phyloP scores from a whole-genome alignment of 73 alveolate species.

The Tetrahymena thermophila region DNA sequence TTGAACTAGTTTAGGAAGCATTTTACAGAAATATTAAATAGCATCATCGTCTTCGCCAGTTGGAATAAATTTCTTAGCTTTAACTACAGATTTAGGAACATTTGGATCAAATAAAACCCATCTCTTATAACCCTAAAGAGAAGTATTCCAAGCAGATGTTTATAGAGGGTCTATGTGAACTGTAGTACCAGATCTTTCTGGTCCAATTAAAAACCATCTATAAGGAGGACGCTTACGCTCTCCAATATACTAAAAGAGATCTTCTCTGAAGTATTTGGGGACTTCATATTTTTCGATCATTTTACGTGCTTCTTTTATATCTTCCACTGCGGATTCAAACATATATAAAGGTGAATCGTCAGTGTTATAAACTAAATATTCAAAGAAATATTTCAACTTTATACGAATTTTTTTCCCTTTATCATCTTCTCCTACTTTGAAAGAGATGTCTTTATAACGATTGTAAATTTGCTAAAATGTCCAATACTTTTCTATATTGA shows the following conservation, averaged over 20 bases:
- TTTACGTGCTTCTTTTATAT: slow-evolving; percentile 49
- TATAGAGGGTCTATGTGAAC: slow-evolving; percentile 70
- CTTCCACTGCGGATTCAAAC: slow-evolving; percentile 67
- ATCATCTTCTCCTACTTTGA: slow-evolving; percentile 77
- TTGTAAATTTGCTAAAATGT: slow-evolving; percentile 31
- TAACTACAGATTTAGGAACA: slow-evolving; percentile 32
- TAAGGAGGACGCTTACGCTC: slow-evolving; percentile 77
- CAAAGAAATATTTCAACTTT: slow-evolving; percentile 56
- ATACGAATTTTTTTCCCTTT: slow-evolving; percentile 70
- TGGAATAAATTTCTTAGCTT: slow-evolving; percentile 36
- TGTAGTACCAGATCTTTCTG: slow-evolving; percentile 79
- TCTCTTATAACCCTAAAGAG: slow-evolving; percentile 62
- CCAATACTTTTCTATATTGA: slow-evolving; percentile 67
- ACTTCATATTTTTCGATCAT: slow-evolving; percentile 52
- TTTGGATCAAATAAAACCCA: slow-evolving; percentile 75
- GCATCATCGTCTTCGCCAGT: slow-evolving; percentile 76
- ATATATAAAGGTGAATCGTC: slow-evolving; percentile 77
- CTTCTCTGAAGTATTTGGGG: slow-evolving; percentile 63
- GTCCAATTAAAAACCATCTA: slow-evolving; percentile 84
- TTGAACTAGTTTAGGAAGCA: slow-evolving; percentile 51
- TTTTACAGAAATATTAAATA: slow-evolving; percentile 58
- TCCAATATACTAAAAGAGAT: slow-evolving; percentile 40
- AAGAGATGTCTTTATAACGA: slow-evolving; percentile 33
- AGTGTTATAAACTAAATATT: slow-evolving; percentile 58
- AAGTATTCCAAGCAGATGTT: slow-evolving; percentile 82